These are phyloP conservation scores for Lindgomyces ingoldianus DNA, from an alignment of 495 filamentous ascomycete species.

Conservation along the genomic window DNA sequence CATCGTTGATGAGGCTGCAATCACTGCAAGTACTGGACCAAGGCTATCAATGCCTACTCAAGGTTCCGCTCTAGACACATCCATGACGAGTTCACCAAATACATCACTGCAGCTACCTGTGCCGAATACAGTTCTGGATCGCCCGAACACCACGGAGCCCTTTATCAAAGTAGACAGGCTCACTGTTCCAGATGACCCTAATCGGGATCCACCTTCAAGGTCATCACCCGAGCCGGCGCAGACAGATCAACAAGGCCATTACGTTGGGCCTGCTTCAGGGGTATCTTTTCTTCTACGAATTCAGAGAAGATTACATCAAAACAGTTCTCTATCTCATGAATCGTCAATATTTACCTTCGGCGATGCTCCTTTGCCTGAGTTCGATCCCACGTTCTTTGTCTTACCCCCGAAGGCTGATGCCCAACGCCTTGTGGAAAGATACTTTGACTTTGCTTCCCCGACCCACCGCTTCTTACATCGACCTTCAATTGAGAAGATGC, in stretches of 20 bases:
- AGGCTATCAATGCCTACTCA: constrained; percentile 8
- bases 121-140: background rate
- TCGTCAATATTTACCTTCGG: constrained; percentile 33
- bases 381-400: constrained; percentile 27
- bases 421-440: constrained; percentile 38
- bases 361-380: constrained; percentile 25
- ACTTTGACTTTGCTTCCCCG: constrained; percentile 45
- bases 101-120: background rate
- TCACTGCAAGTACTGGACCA: constrained; percentile 7
- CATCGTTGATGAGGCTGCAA: constrained; percentile 19
- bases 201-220: constrained; percentile 12
- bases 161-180: constrained; percentile 9
- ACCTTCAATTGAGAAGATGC: constrained; percentile 43
- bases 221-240: constrained; percentile 22
- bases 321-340: constrained; percentile 19
- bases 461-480: constrained; percentile 46
- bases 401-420: constrained; percentile 31
- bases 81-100: background rate
- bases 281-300: constrained; percentile 27
- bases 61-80: background rate
- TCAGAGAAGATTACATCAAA: constrained; percentile 24
- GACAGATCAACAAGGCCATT: constrained; percentile 31
- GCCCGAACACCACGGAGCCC: background rate
- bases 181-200: constrained; percentile 5
- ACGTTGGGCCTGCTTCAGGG: constrained; percentile 20